Base-by-base conservation (phyloP, 345 rosid genomes). In the Pistacia atlantica region DNA sequence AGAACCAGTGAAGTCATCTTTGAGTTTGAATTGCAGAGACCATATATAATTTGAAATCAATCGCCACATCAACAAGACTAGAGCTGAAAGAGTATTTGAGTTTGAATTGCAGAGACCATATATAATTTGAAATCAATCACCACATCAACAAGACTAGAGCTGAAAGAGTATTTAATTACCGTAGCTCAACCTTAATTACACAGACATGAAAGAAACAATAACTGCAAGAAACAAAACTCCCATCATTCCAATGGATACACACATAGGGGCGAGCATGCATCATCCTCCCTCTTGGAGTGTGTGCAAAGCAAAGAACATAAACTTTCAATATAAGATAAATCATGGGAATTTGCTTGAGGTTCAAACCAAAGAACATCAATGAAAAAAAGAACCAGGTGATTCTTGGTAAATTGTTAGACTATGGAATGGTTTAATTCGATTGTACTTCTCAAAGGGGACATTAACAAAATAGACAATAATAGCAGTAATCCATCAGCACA, bases 401-500 rank as follows among this genome's bases (percentile, higher is more conserved):
- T 48, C 0, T 14, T 48, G 49, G 28, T 22, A 67, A 67, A 46
- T 13, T 10, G 28, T 67, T 67, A 67, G 33, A 31, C 35, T 64
- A 48, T 46, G 57, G 1, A 48, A 59, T 28, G 10, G 54, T 72
- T 7, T 5, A 72, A 42, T 28, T 25, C 14, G 25, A 28, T 3
- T n/a, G 10, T 16, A 28, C 35, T 31, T 48, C 28, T 73, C 28
- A 73, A 28, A 48, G 14, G 4, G 37, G 14, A 62, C 58, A 16
- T 3, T 28, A 69, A 73, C 28, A 25, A 25, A 62, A 62, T 18
- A 63, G 59, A n/a, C 2, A 4, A 16, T 1, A 72, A 18, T 52
- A 18, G 42, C 16, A 38, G 17, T 67, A 37, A 64, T 77, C n/a
- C 70, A 79, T 55, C 37, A 76, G 45, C 72, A 79, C 84, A 17